Evolutionary conservation across 2,329 filamentous ascomycete species (phyloP).

Genomic region (Nemania sp.): DNA sequence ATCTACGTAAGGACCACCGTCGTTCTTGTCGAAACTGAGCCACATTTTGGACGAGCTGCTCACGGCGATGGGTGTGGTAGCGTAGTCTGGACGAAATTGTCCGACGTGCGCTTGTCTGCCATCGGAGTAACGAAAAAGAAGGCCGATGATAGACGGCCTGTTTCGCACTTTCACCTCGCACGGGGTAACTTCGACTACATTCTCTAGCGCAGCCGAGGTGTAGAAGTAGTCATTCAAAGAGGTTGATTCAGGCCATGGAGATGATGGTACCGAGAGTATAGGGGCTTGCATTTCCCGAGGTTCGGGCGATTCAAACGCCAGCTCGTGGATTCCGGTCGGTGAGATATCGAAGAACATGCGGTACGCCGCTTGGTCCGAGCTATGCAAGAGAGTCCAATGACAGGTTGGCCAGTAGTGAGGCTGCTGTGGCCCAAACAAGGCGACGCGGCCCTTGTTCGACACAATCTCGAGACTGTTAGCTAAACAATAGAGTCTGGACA

Average conservation of each 20-base stretch:
- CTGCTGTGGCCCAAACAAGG: neutral
- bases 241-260: neutral
- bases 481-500: neutral
- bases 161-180: neutral
- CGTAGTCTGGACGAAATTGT: neutral
- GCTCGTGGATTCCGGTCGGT: neutral
- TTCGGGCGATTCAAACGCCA: neutral
- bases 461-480: neutral
- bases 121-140: slow-evolving; percentile 1
- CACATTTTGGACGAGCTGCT: neutral
- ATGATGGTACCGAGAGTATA: neutral
- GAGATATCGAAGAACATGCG: neutral
- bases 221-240: neutral
- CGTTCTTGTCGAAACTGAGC: neutral
- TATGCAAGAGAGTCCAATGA: neutral
- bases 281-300: neutral
- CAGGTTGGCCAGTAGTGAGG: neutral
- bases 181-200: neutral
- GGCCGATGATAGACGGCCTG: neutral
- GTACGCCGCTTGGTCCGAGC: neutral
- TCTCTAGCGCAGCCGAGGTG: neutral
- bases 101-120: neutral
- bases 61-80: neutral
- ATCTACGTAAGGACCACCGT: neutral
- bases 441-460: neutral